phyloP scores from a whole-genome alignment of 345 rosid species.

The Salix caprea region DNA sequence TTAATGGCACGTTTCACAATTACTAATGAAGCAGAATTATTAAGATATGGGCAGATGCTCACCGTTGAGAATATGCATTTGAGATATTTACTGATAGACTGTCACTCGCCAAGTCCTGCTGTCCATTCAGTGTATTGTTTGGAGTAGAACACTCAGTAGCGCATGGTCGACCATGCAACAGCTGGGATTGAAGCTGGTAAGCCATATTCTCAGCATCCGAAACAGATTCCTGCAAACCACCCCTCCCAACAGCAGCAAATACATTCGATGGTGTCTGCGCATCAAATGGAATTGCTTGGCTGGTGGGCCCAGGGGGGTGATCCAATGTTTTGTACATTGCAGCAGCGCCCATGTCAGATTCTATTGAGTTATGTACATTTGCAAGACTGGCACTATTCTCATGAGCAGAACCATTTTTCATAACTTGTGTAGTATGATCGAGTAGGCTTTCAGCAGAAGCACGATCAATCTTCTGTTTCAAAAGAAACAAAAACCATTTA shows the following conservation, averaged over 20 bases:
- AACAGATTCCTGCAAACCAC: conserved; percentile 32
- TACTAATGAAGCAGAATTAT: neutral
- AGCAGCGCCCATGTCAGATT: conserved; percentile 38
- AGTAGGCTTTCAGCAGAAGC: conserved; percentile 36
- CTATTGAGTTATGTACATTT: conserved; percentile 37
- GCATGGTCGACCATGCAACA: conserved; percentile 41
- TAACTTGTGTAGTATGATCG: conserved; percentile 41
- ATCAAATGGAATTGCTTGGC: conserved; percentile 29
- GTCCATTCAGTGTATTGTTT: conserved; percentile 29
- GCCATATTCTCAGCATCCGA: conserved; percentile 43
- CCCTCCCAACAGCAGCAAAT: conserved; percentile 37
- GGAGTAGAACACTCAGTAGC: conserved; percentile 24
- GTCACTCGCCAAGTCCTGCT: conserved; percentile 22
- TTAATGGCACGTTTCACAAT: neutral
- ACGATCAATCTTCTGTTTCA: conserved; percentile 45
- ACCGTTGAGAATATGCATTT: conserved; percentile 67
- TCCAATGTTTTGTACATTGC: conserved; percentile 34
- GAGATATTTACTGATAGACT: conserved; percentile 40
- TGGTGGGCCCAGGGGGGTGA: conserved; percentile 21
- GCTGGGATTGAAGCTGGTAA: conserved; percentile 39
- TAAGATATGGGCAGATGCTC: conserved; percentile 9
- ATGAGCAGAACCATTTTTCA: conserved; percentile 42
- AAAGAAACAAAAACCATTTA: neutral
- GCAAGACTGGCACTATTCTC: conserved; percentile 33
- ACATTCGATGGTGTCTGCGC: conserved; percentile 28